Percentiles rank a stretch among this genome's conserved stretches.
Evolutionary conservation across 352 stramenopile genomes (phyloP).

Genomic region (Globisporangium nodosum): DNA sequence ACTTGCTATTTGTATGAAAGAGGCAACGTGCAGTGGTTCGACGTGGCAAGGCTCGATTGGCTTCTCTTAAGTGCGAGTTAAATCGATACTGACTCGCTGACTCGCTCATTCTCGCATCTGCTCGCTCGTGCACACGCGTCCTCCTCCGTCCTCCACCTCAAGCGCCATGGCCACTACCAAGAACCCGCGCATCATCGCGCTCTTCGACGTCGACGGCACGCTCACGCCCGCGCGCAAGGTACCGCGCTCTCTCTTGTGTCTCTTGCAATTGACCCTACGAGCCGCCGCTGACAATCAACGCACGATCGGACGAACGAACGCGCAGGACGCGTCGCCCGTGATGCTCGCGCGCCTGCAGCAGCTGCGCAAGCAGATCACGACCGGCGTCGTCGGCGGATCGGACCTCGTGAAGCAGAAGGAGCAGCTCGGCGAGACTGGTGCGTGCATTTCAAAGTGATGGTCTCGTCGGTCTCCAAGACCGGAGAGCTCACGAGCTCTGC

Average conservation of each 20-base stretch:
- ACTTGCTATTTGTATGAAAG: background rate
- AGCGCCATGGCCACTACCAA: conserved; percentile 13
- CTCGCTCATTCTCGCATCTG: background rate
- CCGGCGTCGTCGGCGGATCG: conserved; percentile 97
- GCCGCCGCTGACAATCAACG: background rate
- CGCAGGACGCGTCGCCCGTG: conserved; percentile 78
- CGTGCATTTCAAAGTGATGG: conserved; percentile 2
- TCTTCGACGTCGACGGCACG: conserved; percentile 99
- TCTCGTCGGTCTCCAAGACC: background rate
- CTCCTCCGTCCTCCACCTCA: conserved; percentile 3
- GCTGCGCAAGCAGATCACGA: conserved; percentile 92
- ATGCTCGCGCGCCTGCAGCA: conserved; percentile 94
- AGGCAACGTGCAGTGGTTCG: background rate
- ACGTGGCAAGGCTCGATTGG: background rate
- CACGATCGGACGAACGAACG: background rate
- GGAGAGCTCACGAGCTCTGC: background rate
- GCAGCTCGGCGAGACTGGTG: conserved; percentile 93
- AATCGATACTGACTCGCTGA: background rate
- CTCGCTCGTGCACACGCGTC: background rate
- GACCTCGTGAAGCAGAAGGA: conserved; percentile 99
- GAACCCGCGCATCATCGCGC: conserved; percentile 93
- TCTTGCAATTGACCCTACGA: background rate
- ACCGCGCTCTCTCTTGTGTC: background rate
- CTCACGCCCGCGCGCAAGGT: conserved; percentile 94
- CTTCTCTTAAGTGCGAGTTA: background rate